Evolutionary conservation across 75 land plant genomes (phyloP), one percentile per base, ranked within the genome.

Genomic region (Selaginella moellendorffii): DNA sequence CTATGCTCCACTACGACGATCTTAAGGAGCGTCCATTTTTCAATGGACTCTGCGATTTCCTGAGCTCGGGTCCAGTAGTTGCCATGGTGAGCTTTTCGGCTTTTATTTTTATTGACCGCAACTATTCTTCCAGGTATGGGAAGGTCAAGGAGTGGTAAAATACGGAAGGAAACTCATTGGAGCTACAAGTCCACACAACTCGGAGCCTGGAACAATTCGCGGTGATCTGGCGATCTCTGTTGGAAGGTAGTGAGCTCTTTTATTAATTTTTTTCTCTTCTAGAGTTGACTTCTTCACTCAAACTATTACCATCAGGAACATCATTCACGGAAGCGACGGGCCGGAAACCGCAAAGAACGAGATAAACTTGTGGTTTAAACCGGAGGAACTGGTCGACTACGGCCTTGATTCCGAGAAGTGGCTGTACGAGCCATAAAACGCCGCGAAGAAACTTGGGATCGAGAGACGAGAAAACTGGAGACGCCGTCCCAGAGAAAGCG

Each of bases 71-170:
- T 28, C 97, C 97, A 29, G 97, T 91, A 12, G 69, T 88, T 73
- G 97, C 95, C 25, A 91, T 91, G 97, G 97, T 85, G 5, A 56
- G 52, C 67, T 52, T 20, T 51, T 27, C 26, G 10, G 18, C 19
- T 25, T n/a, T n/a, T n/a, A n/a, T n/a, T n/a, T n/a, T n/a, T n/a
- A n/a, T n/a, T n/a, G n/a, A n/a, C n/a, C n/a, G n/a, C n/a, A n/a
- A n/a, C n/a, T n/a, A n/a, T n/a, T 54, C 63, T 24, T 67, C 21
- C 69, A 87, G 97, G 97, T 91, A 22, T 91, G 97, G 95, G 95
- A 91, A 79, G 97, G 97, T 25, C 83, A 91, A 67, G 97, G 97
- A 42, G 97, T 88, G n/a, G 88, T 91, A 20, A 91, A 79, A 52
- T 91, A 91, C 59, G 97, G 97, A 27, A 72, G 97, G 1, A 91